Percentiles rank a stretch among this genome's conserved stretches.
These are phyloP conservation scores for Alloteropsis semialata DNA, from an alignment of 176 grass and related monocot genomes.

Conservation along the genomic window DNA sequence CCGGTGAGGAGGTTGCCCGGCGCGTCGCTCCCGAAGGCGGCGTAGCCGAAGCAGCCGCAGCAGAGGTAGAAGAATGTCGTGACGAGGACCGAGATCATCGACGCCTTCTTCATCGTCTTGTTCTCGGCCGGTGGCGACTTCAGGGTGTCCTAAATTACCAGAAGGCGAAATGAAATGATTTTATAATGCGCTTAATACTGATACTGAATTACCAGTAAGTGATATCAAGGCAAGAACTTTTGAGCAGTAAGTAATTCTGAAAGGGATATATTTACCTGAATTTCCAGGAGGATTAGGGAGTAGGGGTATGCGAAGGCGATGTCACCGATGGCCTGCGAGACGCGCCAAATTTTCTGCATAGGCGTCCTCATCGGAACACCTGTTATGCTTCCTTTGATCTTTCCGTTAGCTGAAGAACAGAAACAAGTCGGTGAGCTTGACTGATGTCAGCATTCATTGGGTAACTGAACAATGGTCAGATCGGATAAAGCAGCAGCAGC, in stretches of 20 bases:
- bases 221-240: background rate
- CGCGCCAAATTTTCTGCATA: slow-evolving; percentile 52
- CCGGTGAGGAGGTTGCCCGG: slow-evolving; percentile 81
- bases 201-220: background rate
- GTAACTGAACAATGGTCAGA: background rate
- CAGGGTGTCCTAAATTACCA: slow-evolving; percentile 49
- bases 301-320: slow-evolving; percentile 66
- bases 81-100: slow-evolving; percentile 53
- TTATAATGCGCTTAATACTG: background rate
- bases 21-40: slow-evolving; percentile 64
- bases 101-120: slow-evolving; percentile 81
- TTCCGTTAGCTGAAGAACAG: slow-evolving; percentile 52
- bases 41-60: slow-evolving; percentile 89
- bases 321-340: slow-evolving; percentile 65
- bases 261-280: slow-evolving; percentile 38
- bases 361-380: slow-evolving; percentile 40
- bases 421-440: background rate
- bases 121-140: slow-evolving; percentile 74
- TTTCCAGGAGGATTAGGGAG: slow-evolving; percentile 70
- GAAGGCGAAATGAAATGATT: background rate
- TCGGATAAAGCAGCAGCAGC: background rate
- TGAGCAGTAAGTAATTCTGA: background rate
- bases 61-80: slow-evolving; percentile 91
- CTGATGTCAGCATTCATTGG: background rate
- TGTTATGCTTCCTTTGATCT: slow-evolving; percentile 59